Evolutionary conservation across 192 early-diverging fungal species (phyloP).

Genomic region (Rhizophagus clarus): DNA sequence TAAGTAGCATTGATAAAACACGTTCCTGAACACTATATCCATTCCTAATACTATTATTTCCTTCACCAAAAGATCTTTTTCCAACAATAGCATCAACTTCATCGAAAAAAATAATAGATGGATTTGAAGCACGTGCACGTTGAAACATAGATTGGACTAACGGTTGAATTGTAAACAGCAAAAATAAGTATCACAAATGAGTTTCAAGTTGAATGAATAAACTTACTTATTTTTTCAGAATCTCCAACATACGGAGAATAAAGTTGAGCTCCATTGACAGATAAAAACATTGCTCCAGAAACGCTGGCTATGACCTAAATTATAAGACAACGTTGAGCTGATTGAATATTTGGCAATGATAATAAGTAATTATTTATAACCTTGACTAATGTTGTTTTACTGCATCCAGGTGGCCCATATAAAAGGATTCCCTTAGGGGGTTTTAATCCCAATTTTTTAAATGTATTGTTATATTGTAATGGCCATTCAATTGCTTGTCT

Average conservation of each 20-base stretch:
- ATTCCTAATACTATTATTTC: slow-evolving; percentile 51
- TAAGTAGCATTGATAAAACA: slow-evolving; percentile 74
- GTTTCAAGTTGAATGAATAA: neutral
- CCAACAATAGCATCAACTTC: slow-evolving; percentile 97
- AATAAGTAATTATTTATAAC: slow-evolving; percentile 33
- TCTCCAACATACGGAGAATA: slow-evolving; percentile 87
- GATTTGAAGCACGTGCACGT: slow-evolving; percentile 74
- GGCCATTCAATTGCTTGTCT: slow-evolving; percentile 92
- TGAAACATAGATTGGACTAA: slow-evolving; percentile 77
- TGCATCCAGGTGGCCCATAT: slow-evolving; percentile 97
- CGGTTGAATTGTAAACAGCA: neutral
- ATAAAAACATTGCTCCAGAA: slow-evolving; percentile 75
- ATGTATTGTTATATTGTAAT: slow-evolving; percentile 64
- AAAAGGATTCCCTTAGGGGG: slow-evolving; percentile 89
- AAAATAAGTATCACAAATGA: neutral
- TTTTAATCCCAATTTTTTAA: slow-evolving; percentile 74
- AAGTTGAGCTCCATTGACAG: slow-evolving; percentile 76
- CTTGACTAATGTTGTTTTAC: slow-evolving; percentile 94
- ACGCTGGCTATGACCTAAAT: slow-evolving; percentile 74
- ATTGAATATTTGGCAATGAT: neutral
- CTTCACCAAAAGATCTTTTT: slow-evolving; percentile 56
- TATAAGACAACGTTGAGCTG: neutral
- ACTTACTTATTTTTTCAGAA: slow-evolving; percentile 71
- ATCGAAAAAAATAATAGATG: slow-evolving; percentile 94
- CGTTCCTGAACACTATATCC: slow-evolving; percentile 80